phyloP scores from a whole-genome alignment of 2,329 filamentous ascomycete genomes.

The Fusarium hostae region DNA sequence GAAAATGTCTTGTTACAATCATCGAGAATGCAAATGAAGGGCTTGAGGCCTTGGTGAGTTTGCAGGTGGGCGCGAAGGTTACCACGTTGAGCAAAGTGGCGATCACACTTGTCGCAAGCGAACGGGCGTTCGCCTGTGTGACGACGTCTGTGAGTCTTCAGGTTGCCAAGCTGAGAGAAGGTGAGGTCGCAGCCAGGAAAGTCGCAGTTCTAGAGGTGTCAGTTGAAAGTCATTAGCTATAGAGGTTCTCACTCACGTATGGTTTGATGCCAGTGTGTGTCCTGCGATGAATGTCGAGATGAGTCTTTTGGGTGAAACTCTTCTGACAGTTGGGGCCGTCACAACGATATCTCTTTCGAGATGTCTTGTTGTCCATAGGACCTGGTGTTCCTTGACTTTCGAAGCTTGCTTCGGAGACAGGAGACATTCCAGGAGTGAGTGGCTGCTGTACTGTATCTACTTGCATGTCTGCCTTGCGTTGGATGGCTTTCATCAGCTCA shows the following conservation, averaged over 20 bases:
- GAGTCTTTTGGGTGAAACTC: conserved; percentile 90
- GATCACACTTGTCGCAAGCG: conserved; percentile 80
- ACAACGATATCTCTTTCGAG: conserved; percentile 76
- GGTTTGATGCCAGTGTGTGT: conserved; percentile 92
- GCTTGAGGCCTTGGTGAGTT: conserved; percentile 81
- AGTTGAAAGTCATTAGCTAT: conserved; percentile 19
- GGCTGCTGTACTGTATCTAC: conserved; percentile 43
- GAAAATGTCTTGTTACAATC: conserved; percentile 89
- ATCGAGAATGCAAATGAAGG: conserved; percentile 83
- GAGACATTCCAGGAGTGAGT: conserved; percentile 43
- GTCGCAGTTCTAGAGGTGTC: conserved; percentile 68
- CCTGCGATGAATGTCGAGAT: conserved; percentile 88
- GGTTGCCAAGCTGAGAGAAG: conserved; percentile 91
- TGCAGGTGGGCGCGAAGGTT: conserved; percentile 87
- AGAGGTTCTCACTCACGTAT: conserved; percentile 71
- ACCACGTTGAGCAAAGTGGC: conserved; percentile 85
- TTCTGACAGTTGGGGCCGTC: conserved; percentile 79
- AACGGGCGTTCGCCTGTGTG: conserved; percentile 91
- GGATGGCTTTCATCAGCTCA: conserved; percentile 88
- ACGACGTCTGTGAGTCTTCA: conserved; percentile 89
- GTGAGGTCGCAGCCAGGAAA: conserved; percentile 77
- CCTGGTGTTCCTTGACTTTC: conserved; percentile 38
- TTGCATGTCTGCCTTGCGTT: conserved; percentile 67
- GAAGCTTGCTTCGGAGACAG: conserved; percentile 36
- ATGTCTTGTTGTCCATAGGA: conserved; percentile 43